phyloP scores from a whole-genome alignment of 139 green algal genomes.

The Marvania coccoides region DNA sequence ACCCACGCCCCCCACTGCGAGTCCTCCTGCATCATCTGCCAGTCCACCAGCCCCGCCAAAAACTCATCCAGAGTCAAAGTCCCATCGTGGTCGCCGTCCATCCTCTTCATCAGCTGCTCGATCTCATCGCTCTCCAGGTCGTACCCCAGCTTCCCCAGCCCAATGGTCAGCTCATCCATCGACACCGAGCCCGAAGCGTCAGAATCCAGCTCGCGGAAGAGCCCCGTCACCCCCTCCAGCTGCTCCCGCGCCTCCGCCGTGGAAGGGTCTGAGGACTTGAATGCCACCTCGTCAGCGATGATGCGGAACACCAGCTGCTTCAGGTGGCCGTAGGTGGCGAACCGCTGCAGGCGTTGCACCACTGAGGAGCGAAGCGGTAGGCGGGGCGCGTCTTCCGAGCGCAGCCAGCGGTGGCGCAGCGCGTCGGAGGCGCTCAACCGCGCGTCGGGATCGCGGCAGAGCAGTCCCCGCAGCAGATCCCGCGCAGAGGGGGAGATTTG shows the following conservation, averaged over 20 bases:
- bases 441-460: constrained; percentile 59
- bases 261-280: neutral
- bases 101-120: constrained; percentile 56
- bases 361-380: constrained; percentile 24
- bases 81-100: constrained; percentile 62
- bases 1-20: constrained; percentile 24
- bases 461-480: constrained; percentile 43
- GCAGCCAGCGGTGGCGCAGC: constrained; percentile 26
- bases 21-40: constrained; percentile 48
- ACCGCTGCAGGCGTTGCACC: constrained; percentile 83
- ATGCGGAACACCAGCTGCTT: constrained; percentile 87
- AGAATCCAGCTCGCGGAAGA: constrained; percentile 63
- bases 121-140: constrained; percentile 50
- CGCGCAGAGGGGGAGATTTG: constrained; percentile 25
- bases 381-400: neutral
- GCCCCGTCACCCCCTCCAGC: constrained; percentile 11
- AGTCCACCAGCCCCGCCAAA: constrained; percentile 77
- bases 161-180: constrained; percentile 61
- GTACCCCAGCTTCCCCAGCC: constrained; percentile 57
- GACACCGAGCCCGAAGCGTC: constrained; percentile 61
- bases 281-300: constrained; percentile 67
- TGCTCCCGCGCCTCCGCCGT: constrained; percentile 1
- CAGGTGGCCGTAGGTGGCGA: constrained; percentile 79
- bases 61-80: constrained; percentile 72
- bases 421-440: constrained; percentile 47